Percentiles rank a stretch among this genome's conserved stretches.
These are phyloP conservation scores for Barbarea vulgaris DNA, from an alignment of 345 rosid species.

Conservation along the genomic window DNA sequence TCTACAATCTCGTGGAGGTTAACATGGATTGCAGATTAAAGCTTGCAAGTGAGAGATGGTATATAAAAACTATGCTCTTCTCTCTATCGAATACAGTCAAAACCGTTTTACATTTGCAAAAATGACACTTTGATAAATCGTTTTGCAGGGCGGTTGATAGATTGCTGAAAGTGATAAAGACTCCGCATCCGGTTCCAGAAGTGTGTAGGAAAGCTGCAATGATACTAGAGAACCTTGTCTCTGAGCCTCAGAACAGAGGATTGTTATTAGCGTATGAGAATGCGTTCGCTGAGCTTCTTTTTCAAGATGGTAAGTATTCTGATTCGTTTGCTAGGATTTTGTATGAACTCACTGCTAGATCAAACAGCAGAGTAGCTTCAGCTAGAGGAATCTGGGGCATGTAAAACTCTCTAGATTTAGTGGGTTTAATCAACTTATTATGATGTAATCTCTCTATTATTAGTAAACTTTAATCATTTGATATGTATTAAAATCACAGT, in stretches of 20 bases:
- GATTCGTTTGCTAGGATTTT: slow-evolving; percentile 93
- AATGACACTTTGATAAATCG: neutral
- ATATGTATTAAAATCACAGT: slow-evolving; percentile 18
- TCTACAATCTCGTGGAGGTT: slow-evolving; percentile 91
- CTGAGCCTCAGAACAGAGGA: slow-evolving; percentile 89
- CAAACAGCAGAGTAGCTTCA: slow-evolving; percentile 79
- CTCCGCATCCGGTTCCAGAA: slow-evolving; percentile 92
- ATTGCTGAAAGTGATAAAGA: slow-evolving; percentile 75
- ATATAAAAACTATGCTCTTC: neutral
- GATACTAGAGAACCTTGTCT: slow-evolving; percentile 87
- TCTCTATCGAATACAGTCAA: neutral
- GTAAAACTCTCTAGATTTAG: slow-evolving; percentile 40
- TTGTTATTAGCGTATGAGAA: slow-evolving; percentile 81
- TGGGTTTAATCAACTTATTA: neutral
- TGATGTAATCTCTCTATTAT: slow-evolving; percentile 21
- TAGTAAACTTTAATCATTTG: slow-evolving; percentile 20
- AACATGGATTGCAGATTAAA: slow-evolving; percentile 97
- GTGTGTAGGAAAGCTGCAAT: slow-evolving; percentile 94
- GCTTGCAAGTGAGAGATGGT: slow-evolving; percentile 98
- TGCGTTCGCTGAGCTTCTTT: slow-evolving; percentile 86
- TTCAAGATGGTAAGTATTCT: slow-evolving; percentile 80
- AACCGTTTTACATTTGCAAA: neutral
- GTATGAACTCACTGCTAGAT: slow-evolving; percentile 85
- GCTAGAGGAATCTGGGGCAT: slow-evolving; percentile 95
- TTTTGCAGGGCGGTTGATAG: slow-evolving; percentile 90